A percentile compares a stretch with the other conserved stretches of the same genome.
Conservation (phyloP, 108 stramenopile genomes). For the Nitzschia sp. region DNA sequence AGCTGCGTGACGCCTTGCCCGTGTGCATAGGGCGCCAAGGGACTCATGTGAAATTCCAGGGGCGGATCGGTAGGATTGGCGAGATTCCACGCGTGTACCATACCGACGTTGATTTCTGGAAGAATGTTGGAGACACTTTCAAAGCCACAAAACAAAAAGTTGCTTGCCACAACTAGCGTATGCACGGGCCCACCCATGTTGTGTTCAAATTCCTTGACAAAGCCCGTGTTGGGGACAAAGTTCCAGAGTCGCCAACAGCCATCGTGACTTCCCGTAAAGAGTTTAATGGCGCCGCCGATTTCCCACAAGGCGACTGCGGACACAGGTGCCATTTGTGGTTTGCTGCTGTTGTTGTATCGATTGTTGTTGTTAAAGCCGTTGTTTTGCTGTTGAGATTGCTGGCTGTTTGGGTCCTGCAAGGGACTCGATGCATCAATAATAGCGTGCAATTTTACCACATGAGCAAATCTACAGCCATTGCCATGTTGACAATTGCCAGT, state of each 20-base stretch:
- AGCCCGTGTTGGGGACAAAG: slow-evolving; percentile 40
- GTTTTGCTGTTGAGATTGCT: slow-evolving; percentile 23
- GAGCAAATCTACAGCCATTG: slow-evolving; percentile 60
- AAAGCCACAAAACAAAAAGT: slow-evolving; percentile 81
- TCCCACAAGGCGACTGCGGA: slow-evolving; percentile 82
- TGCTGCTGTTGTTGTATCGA: slow-evolving; percentile 17
- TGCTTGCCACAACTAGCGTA: slow-evolving; percentile 56
- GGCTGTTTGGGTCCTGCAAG: slow-evolving; percentile 38
- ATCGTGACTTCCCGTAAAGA: slow-evolving; percentile 83
- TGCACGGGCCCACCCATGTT: slow-evolving; percentile 78
- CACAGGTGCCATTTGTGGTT: slow-evolving; percentile 48
- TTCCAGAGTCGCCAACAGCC: slow-evolving; percentile 88
- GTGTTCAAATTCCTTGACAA: slow-evolving; percentile 79
- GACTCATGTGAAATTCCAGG: slow-evolving; percentile 76
- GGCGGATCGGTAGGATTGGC: slow-evolving; percentile 68
- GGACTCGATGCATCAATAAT: slow-evolving; percentile 54
- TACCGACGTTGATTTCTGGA: slow-evolving; percentile 70
- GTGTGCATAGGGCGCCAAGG: slow-evolving; percentile 72
- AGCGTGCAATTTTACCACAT: slow-evolving; percentile 68
- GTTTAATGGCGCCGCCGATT: slow-evolving; percentile 65
- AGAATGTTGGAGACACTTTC: slow-evolving; percentile 53
- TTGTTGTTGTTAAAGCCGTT: slow-evolving; percentile 28
- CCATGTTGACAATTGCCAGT: slow-evolving; percentile 60
- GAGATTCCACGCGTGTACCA: slow-evolving; percentile 87
- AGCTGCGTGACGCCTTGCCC: slow-evolving; percentile 55